Percentiles rank a stretch among this genome's conserved stretches.
Conservation (phyloP, 345 rosid species). For the Populus nigra region DNA sequence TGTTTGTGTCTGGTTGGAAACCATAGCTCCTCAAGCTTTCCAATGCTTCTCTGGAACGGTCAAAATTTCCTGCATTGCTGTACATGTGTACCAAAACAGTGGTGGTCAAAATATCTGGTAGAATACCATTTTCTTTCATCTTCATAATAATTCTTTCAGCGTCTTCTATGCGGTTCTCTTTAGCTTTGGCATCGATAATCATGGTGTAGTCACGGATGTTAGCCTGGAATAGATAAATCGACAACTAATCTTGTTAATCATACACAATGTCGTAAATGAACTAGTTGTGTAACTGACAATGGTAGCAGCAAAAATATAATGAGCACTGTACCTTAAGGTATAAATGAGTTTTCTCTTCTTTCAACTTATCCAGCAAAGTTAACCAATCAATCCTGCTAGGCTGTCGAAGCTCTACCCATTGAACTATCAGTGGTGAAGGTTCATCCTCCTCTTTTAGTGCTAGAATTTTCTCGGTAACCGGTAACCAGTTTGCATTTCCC, state of each 20-base stretch:
- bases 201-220: constrained; percentile 57
- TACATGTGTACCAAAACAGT: constrained; percentile 64
- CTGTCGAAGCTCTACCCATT: constrained; percentile 73
- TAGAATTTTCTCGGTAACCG: constrained; percentile 62
- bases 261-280: neutral
- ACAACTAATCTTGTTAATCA: neutral
- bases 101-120: constrained; percentile 55
- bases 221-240: constrained; percentile 32
- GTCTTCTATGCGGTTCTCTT: constrained; percentile 52
- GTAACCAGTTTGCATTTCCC: constrained; percentile 67
- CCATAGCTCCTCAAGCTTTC: constrained; percentile 59
- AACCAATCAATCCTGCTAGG: constrained; percentile 87
- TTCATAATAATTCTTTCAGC: constrained; percentile 69
- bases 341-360: constrained; percentile 40
- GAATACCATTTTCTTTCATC: constrained; percentile 62
- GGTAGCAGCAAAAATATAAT: neutral
- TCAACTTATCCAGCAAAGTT: constrained; percentile 60
- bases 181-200: constrained; percentile 67
- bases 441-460: constrained; percentile 63
- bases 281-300: neutral
- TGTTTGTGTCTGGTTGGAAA: constrained; percentile 53
- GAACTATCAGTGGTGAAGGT: constrained; percentile 55
- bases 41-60: constrained; percentile 63
- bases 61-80: constrained; percentile 64
- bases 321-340: constrained; percentile 58